These are phyloP conservation scores for Ganoderma multipileum DNA, from an alignment of 1,284 basidiomycete genomes.

Conservation along the genomic window DNA sequence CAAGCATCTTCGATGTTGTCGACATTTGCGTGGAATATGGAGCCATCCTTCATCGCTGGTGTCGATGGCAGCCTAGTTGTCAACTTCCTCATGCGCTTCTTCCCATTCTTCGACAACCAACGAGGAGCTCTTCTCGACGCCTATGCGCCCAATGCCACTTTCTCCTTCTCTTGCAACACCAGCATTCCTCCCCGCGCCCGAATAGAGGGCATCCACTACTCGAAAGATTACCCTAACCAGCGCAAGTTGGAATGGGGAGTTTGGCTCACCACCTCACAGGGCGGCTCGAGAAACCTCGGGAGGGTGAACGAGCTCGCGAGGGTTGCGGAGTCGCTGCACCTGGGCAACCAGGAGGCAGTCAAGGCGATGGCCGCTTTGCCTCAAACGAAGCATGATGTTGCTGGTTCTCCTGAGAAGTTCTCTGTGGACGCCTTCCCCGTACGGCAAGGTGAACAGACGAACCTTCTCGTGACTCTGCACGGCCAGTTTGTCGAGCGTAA, in stretches of 20 bases:
- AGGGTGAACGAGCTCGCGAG: conserved; percentile 70
- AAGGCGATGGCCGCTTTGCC: conserved; percentile 74
- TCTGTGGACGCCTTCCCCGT: conserved; percentile 89
- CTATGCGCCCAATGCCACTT: conserved; percentile 87
- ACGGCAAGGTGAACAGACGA: conserved; percentile 63
- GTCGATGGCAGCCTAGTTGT: conserved; percentile 73
- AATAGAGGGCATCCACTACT: conserved; percentile 67
- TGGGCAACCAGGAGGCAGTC: conserved; percentile 74
- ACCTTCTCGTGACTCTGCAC: conserved; percentile 86
- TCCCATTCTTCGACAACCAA: conserved; percentile 83
- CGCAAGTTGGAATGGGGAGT: conserved; percentile 76
- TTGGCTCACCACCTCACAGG: conserved; percentile 64
- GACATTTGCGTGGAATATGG: conserved; percentile 78
- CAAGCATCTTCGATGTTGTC: conserved; percentile 52
- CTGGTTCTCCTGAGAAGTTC: conserved; percentile 80
- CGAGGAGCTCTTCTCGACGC: conserved; percentile 73
- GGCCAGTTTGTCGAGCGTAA: conserved; percentile 92
- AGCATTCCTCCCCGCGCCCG: conserved; percentile 76
- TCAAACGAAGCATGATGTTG: conserved; percentile 81
- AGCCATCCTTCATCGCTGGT: conserved; percentile 77
- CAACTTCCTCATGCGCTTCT: conserved; percentile 84
- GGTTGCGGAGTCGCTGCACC: conserved; percentile 74
- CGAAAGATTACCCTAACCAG: conserved; percentile 79
- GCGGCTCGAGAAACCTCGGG: conserved; percentile 81
- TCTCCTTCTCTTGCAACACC: conserved; percentile 89